Conservation (phyloP, 2,329 filamentous ascomycete species). For the Cordyceps javanica region DNA sequence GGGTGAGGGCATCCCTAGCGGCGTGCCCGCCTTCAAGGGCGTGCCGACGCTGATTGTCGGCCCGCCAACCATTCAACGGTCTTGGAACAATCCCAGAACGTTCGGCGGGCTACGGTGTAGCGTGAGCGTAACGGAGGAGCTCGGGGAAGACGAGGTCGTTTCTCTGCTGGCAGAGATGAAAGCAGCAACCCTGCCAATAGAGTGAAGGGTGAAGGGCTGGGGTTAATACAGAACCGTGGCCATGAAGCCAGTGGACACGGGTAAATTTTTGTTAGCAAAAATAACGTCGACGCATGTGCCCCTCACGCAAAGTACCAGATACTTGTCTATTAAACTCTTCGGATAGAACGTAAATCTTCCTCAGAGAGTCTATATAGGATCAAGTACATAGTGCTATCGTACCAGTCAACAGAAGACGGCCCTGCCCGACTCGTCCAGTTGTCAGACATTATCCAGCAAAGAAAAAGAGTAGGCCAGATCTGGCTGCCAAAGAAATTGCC, state of each 20-base stretch:
- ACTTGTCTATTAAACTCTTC: conserved; percentile 1
- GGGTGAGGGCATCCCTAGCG: neutral
- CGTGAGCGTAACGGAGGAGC: neutral
- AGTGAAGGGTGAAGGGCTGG: neutral
- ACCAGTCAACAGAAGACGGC: neutral
- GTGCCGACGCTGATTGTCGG: conserved; percentile 7
- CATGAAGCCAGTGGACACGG: neutral
- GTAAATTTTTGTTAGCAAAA: neutral
- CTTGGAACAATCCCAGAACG: conserved; percentile 6
- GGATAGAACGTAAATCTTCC: neutral
- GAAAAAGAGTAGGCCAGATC: neutral
- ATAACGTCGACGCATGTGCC: neutral
- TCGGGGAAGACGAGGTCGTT: neutral
- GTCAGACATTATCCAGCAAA: neutral
- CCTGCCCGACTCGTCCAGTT: neutral
- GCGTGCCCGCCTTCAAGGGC: neutral
- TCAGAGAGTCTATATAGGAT: conserved; percentile 2
- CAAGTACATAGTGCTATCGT: neutral
- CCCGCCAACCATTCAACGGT: neutral
- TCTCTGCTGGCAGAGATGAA: conserved; percentile 12
- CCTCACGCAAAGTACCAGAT: neutral
- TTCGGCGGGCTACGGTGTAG: neutral
- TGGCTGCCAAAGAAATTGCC: neutral
- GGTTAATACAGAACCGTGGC: neutral
- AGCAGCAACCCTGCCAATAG: neutral